Base-by-base conservation (phyloP, 1,284 basidiomycete genomes). In the Malassezia sp. region DNA sequence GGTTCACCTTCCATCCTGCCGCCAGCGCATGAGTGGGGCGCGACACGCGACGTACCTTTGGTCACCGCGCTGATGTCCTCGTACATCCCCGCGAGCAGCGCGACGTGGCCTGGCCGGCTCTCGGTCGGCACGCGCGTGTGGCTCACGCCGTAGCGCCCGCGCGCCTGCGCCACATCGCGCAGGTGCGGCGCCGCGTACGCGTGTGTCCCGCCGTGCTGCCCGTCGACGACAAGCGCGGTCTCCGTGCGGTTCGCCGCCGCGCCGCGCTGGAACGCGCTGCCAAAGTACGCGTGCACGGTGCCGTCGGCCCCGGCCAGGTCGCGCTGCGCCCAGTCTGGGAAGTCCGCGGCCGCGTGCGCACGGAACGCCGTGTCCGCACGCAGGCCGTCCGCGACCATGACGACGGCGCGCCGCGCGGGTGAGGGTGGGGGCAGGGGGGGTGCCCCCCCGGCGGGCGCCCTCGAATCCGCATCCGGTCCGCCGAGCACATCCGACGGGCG, bases 1-100 rank as follows among this genome's bases (percentile, higher is more conserved):
- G 87, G 71, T 90, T 90, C 5, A 80, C 78, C 74, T 87, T 87
- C 85, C 85, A 87, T 43, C 85, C n/a, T n/a, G n/a, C n/a, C n/a
- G n/a, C n/a, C n/a, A n/a, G n/a, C n/a, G n/a, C n/a, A n/a, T n/a
- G n/a, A n/a, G n/a, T n/a, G n/a, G n/a, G n/a, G n/a, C n/a, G n/a
- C n/a, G n/a, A n/a, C n/a, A n/a, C n/a, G n/a, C n/a, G n/a, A n/a
- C n/a, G n/a, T n/a, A n/a, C n/a, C 79, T 82, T 84, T 53, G 0
- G 82, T 87, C 23, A 90, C 86, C 11, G 85, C 86, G 5, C 83
- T 85, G 5, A 87, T 85, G 60, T 90, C 85, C 70, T 90, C 87
- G 66, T 90, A 89, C 84, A 89, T 87, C 7, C 85, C 85, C 28
- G 82, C 87, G 57, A 90, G 87, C 51, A 90, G 78, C 22, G 86